These are phyloP conservation scores for Colletotrichum theobromicola DNA, from an alignment of 2,329 filamentous ascomycete genomes.

Conservation along the genomic window DNA sequence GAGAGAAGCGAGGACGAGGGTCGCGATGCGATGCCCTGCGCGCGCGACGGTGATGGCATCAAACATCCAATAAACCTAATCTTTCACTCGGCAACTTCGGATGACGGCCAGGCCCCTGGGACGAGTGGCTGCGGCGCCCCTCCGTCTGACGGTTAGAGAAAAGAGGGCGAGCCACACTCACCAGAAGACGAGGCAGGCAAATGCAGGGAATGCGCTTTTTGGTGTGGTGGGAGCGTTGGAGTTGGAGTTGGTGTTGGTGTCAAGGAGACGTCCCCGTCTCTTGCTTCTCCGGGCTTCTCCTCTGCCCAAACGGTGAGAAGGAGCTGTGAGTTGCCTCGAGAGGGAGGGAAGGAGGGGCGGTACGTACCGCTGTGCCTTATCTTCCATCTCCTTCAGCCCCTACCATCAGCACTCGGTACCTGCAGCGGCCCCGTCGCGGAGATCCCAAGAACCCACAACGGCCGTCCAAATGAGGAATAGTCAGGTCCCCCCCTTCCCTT, in stretches of 20 bases:
- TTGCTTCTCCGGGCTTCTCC: neutral
- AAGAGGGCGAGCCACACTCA: neutral
- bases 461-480: neutral
- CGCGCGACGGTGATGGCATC: neutral
- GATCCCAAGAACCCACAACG: neutral
- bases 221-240: no score
- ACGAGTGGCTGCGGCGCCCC: neutral
- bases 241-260: neutral
- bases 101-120: neutral
- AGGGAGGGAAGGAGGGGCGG: neutral
- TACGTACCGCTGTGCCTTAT: neutral
- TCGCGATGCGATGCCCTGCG: neutral
- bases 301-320: neutral
- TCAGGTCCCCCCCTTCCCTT: neutral
- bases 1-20: neutral
- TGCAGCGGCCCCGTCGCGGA: slow-evolving; percentile 6
- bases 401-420: neutral
- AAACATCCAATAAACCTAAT: slow-evolving; percentile 15
- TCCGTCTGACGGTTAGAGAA: slow-evolving; percentile 7
- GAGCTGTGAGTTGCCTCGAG: neutral
- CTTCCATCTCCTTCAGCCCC: neutral
- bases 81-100: slow-evolving; percentile 6
- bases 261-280: neutral
- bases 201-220: neutral
- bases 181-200: neutral